Conservation (phyloP, 192 early-diverging fungal species). For the Chytriomyces hyalinus region DNA sequence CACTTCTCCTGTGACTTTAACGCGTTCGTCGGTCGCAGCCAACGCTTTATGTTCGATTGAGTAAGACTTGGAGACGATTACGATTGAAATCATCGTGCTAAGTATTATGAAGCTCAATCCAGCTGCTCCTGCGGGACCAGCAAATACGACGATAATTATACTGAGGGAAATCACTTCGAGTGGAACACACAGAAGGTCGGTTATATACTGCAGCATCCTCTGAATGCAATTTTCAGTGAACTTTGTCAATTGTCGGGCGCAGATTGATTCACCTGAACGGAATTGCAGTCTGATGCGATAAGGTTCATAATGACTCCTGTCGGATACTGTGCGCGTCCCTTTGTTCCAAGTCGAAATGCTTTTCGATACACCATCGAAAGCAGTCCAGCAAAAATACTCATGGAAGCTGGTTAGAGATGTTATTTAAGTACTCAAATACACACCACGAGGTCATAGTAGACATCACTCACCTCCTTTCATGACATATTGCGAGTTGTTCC, state of each 20-base stretch:
- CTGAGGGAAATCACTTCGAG: constrained; percentile 7
- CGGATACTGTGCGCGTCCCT: constrained; percentile 11
- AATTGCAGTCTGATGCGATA: constrained; percentile 14
- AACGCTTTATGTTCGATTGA: neutral
- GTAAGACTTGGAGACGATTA: neutral
- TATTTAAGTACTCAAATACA: neutral
- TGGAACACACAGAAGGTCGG: neutral
- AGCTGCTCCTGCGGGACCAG: neutral
- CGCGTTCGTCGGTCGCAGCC: neutral
- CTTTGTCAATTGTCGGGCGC: too few species aligned
- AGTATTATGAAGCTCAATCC: neutral
- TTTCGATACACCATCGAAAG: constrained; percentile 17
- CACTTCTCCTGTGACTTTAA: neutral
- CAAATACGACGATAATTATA: neutral
- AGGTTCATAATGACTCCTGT: constrained; percentile 23
- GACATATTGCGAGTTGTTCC: constrained; percentile 34
- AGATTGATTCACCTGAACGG: neutral
- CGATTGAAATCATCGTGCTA: neutral
- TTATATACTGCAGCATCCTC: neutral
- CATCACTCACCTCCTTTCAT: neutral
- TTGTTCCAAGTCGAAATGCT: constrained; percentile 9
- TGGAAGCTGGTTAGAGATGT: neutral
- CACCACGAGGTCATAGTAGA: neutral
- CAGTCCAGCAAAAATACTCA: constrained; percentile 9
- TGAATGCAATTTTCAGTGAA: neutral